Evolutionary conservation across 106 monocot species (phyloP).

Genomic region (Phalaenopsis equestris): DNA sequence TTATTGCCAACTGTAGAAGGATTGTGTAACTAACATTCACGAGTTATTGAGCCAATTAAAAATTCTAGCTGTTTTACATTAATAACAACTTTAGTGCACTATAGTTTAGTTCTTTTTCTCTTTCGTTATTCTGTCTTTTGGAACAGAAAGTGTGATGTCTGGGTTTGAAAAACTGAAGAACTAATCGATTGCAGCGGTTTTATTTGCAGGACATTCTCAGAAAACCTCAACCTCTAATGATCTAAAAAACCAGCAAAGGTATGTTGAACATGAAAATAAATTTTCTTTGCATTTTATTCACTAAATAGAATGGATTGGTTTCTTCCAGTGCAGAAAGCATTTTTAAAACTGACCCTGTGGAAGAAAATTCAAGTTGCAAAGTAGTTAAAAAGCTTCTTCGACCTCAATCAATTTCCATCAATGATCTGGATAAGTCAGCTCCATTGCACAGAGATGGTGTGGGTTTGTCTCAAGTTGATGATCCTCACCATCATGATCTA

Average conservation of each 20-base stretch:
- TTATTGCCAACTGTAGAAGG: too few species aligned
- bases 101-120: too few species aligned
- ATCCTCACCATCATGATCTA: constrained; percentile 33
- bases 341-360: background rate
- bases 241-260: background rate
- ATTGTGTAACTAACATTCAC: too few species aligned
- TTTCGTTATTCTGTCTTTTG: too few species aligned
- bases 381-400: background rate
- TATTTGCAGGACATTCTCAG: constrained; percentile 17
- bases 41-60: too few species aligned
- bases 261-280: background rate
- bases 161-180: too few species aligned
- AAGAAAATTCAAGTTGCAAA: background rate
- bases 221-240: background rate
- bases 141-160: too few species aligned
- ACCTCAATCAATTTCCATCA: constrained; percentile 5
- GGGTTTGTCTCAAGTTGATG: constrained; percentile 28
- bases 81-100: too few species aligned
- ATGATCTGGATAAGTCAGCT: background rate
- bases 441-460: constrained; percentile 34
- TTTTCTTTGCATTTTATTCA: background rate
- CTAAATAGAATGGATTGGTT: background rate
- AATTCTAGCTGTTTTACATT: too few species aligned
- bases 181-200: background rate
- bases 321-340: constrained; percentile 1